Percentiles rank a stretch among this genome's conserved stretches.
These are phyloP conservation scores for Leccinum barrowsii DNA, from an alignment of 768 basidiomycete genomes.

Conservation along the genomic window DNA sequence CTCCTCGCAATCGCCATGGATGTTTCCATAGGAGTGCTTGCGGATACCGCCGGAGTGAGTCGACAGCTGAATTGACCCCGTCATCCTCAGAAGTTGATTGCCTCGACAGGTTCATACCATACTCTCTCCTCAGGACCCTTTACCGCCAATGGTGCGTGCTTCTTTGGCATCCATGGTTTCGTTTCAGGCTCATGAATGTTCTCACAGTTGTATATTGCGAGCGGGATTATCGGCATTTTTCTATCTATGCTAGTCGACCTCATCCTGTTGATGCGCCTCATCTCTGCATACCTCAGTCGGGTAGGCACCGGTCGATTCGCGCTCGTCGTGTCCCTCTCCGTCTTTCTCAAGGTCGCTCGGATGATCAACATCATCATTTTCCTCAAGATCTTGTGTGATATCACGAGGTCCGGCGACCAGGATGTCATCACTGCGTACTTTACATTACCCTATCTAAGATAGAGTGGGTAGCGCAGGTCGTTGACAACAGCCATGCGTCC, in stretches of 20 bases:
- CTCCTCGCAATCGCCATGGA: constrained; percentile 19
- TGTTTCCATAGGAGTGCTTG: constrained; percentile 18
- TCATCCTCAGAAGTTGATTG: neutral
- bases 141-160: constrained; percentile 18
- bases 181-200: neutral
- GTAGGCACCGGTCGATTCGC: constrained; percentile 17
- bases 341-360: constrained; percentile 29
- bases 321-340: constrained; percentile 19
- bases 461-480: constrained; percentile 27
- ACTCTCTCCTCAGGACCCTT: constrained; percentile 19
- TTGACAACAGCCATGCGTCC: constrained; percentile 31
- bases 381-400: constrained; percentile 20
- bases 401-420: constrained; percentile 13
- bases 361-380: constrained; percentile 28
- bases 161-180: neutral
- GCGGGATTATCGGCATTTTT: constrained; percentile 29
- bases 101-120: constrained; percentile 26
- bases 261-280: constrained; percentile 28
- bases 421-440: constrained; percentile 12
- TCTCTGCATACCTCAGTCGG: constrained; percentile 20
- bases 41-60: constrained; percentile 23
- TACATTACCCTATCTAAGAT: constrained; percentile 25
- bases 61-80: neutral
- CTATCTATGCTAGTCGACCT: constrained; percentile 30
- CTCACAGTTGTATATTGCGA: constrained; percentile 23